Evolutionary conservation across 306 rosid species (phyloP), one percentile per base, ranked within the genome.

Genomic region (Vigna radiata): DNA sequence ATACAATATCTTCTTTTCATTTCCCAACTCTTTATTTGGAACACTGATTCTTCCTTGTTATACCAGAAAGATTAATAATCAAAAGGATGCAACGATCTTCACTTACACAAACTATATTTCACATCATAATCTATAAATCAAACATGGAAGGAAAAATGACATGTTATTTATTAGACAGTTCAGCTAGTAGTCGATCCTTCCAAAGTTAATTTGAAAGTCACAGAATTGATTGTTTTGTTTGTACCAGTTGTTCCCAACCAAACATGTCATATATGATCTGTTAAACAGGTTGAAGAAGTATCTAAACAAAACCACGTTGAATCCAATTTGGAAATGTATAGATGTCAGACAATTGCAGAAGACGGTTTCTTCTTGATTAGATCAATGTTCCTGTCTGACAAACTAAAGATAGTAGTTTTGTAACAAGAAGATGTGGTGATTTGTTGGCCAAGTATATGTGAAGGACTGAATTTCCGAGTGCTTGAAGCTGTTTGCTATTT

Each of bases 1-100:
- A 52, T 50, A 36, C 39, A 21, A 33, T 39, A 37, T 66, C 29
- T 39, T 66, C 65, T 77, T 66, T 17, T 81, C 64, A 44, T 77
- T 77, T 27, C 33, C 25, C 49, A 41, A 53, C 7, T 31, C 41
- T 62, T 52, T 43, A 12, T 63, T 7, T 48, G 33, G 50, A 33
- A 41, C 10, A 31, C 47, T 31, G 63, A n/a, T 54, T 16, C 41
- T 76, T 6, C 21, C 14, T 14, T 58, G 63, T 27, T 36, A 53
- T 65, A 15, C 37, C 27, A 39, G 41, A 3, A 61, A 41, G 73
- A 61, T 52, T 62, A 79, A 53, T 27, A 73, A 5, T 25, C 27
- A 25, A 39, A 2, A 31, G 25, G 17, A 71, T 41, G 50, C 43
- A 25, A 25, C 27, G 27, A 25, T 25, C 27, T 25, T 25, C 27